A percentile compares a stretch with the other conserved stretches of the same genome.
Conservation (phyloP, 345 rosid species). For the Reutealis trisperma region DNA sequence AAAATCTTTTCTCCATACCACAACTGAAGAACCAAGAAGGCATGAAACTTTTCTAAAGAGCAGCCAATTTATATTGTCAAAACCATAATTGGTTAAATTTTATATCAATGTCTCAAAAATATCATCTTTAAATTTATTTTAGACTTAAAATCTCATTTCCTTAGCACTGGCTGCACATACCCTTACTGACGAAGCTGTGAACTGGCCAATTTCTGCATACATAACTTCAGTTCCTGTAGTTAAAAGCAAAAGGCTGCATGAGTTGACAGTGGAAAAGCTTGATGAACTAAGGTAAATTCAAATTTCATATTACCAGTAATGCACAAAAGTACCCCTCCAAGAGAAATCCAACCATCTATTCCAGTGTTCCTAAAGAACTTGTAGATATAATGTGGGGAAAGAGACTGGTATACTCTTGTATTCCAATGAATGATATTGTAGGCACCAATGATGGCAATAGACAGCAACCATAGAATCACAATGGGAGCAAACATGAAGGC, state of each 20-base stretch:
- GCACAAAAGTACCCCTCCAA: slow-evolving; percentile 80
- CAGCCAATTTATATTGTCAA: slow-evolving; percentile 6
- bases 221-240: slow-evolving; percentile 83
- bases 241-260: slow-evolving; percentile 28
- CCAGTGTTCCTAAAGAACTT: slow-evolving; percentile 71
- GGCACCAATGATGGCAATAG: slow-evolving; percentile 61
- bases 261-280: slow-evolving; percentile 16
- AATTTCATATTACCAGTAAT: slow-evolving; percentile 58
- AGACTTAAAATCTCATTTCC: background rate
- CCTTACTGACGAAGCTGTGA: slow-evolving; percentile 73
- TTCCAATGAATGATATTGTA: slow-evolving; percentile 86
- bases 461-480: slow-evolving; percentile 71
- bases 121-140: background rate
- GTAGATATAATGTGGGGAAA: slow-evolving; percentile 77
- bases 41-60: background rate
- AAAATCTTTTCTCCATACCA: background rate
- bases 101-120: background rate
- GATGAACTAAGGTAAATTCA: slow-evolving; percentile 7
- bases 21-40: background rate
- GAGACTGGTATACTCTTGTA: slow-evolving; percentile 65
- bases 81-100: background rate
- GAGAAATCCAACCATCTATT: slow-evolving; percentile 80
- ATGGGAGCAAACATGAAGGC: slow-evolving; percentile 79
- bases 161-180: slow-evolving; percentile 38
- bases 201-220: slow-evolving; percentile 78